A percentile compares a stretch with the other conserved stretches of the same genome.
phyloP scores from a whole-genome alignment of 352 stramenopile species.

The Phytopythium cucurbitacearum region DNA sequence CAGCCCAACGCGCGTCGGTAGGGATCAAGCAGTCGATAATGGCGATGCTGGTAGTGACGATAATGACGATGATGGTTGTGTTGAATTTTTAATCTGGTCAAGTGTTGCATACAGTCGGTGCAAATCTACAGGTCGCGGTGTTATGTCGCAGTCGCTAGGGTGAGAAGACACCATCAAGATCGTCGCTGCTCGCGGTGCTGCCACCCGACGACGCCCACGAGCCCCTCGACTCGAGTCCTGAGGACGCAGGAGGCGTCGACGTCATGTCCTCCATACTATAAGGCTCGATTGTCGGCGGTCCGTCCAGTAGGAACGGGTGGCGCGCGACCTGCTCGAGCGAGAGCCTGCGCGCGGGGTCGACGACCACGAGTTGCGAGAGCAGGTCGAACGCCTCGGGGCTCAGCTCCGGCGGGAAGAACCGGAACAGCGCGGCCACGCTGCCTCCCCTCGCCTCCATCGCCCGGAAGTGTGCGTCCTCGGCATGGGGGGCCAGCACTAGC shows the following conservation, averaged over 20 bases:
- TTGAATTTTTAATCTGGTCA: too few species aligned
- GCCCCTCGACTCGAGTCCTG: not conserved
- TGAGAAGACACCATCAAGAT: constrained; percentile 1
- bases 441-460: constrained; percentile 30
- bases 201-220: constrained; percentile 5
- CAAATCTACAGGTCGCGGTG: too few species aligned
- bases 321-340: constrained; percentile 34
- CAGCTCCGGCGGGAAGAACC: constrained; percentile 36
- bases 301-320: constrained; percentile 27
- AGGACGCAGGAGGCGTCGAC: too few species aligned
- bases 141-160: not conserved
- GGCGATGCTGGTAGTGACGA: too few species aligned
- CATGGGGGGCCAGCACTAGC: constrained; percentile 32
- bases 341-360: constrained; percentile 21
- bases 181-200: constrained; percentile 2
- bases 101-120: too few species aligned
- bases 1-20: too few species aligned
- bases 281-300: not conserved
- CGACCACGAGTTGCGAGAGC: constrained; percentile 22
- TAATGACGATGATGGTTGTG: too few species aligned
- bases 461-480: constrained; percentile 31
- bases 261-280: not conserved
- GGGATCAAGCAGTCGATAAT: too few species aligned
- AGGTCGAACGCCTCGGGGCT: constrained; percentile 19
- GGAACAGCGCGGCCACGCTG: constrained; percentile 33